Evolutionary conservation across 1,284 basidiomycete species (phyloP).

Genomic region (Ustilago crameri): DNA sequence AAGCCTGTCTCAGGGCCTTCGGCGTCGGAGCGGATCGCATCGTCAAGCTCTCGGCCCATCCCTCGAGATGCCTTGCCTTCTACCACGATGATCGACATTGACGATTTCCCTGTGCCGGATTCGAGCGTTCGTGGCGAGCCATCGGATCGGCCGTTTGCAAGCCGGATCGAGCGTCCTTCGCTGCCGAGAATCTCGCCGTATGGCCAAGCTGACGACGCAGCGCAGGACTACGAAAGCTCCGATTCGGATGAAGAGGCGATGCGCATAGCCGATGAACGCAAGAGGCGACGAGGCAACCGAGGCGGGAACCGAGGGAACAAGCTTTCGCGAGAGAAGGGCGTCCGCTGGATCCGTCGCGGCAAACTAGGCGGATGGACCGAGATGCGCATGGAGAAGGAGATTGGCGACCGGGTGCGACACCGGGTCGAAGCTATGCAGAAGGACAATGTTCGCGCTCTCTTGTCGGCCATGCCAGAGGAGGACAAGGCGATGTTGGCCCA

Average conservation of each 20-base stretch:
- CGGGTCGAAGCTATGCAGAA: slow-evolving; percentile 56
- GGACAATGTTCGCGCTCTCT: slow-evolving; percentile 54
- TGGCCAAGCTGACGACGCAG: slow-evolving; percentile 6
- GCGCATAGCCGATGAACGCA: slow-evolving; percentile 41
- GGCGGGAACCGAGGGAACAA: slow-evolving; percentile 65
- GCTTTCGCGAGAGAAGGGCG: slow-evolving; percentile 54
- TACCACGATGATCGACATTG: slow-evolving; percentile 44
- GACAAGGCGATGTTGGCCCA: slow-evolving; percentile 44
- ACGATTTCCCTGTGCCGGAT: slow-evolving; percentile 42
- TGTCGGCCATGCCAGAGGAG: slow-evolving; percentile 47
- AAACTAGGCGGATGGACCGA: slow-evolving; percentile 65
- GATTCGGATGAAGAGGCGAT: slow-evolving; percentile 52
- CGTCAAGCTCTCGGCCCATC: slow-evolving; percentile 16
- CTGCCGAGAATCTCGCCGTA: slow-evolving; percentile 26
- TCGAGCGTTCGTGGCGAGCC: slow-evolving; percentile 47
- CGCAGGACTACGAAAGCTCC: slow-evolving; percentile 27
- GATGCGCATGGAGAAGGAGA: slow-evolving; percentile 61
- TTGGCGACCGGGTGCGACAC: slow-evolving; percentile 48
- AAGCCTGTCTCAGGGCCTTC: slow-evolving; percentile 15
- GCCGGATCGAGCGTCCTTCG: slow-evolving; percentile 37
- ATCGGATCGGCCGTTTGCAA: slow-evolving; percentile 33
- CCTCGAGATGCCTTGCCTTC: slow-evolving; percentile 23
- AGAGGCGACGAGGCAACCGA: slow-evolving; percentile 40
- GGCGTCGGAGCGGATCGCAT: slow-evolving; percentile 11
- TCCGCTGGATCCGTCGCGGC: slow-evolving; percentile 61